Conservation (phyloP, 345 rosid species). For the Lepidium sativum region DNA sequence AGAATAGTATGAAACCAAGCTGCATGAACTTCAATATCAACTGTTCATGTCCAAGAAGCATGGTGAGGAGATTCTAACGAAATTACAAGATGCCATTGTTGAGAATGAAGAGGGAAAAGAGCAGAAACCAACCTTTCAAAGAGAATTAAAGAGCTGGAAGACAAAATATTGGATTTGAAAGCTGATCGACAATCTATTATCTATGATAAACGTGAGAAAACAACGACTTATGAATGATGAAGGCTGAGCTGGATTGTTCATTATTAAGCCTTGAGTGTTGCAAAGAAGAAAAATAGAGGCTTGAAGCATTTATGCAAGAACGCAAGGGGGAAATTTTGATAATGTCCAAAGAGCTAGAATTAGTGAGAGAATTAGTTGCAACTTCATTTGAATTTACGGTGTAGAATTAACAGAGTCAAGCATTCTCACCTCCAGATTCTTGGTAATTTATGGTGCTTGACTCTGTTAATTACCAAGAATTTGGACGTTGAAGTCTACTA, state of each 20-base stretch:
- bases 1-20: conserved; percentile 79
- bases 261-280: conserved; percentile 92
- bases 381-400: too few species aligned
- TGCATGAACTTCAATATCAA: conserved; percentile 87
- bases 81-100: conserved; percentile 83
- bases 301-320: conserved; percentile 59
- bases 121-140: conserved; percentile 68
- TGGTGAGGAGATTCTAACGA: conserved; percentile 83
- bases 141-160: conserved; percentile 71
- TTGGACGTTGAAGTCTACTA: too few species aligned
- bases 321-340: conserved; percentile 50
- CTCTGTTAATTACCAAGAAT: too few species aligned
- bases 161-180: conserved; percentile 68
- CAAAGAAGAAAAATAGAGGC: conserved; percentile 82
- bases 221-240: conserved; percentile 66
- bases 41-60: conserved; percentile 77
- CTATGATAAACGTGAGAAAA: conserved; percentile 71
- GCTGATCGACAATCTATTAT: conserved; percentile 49
- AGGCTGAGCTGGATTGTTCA: conserved; percentile 92
- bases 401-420: too few species aligned
- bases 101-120: conserved; percentile 70
- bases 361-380: conserved; percentile 40
- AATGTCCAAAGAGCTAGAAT: conserved; percentile 47
- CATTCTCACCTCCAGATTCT: too few species aligned
- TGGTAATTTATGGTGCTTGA: too few species aligned